Evolutionary conservation across 202 grass and related monocot species (phyloP).

Genomic region (Dendrocalamus latiflorus): DNA sequence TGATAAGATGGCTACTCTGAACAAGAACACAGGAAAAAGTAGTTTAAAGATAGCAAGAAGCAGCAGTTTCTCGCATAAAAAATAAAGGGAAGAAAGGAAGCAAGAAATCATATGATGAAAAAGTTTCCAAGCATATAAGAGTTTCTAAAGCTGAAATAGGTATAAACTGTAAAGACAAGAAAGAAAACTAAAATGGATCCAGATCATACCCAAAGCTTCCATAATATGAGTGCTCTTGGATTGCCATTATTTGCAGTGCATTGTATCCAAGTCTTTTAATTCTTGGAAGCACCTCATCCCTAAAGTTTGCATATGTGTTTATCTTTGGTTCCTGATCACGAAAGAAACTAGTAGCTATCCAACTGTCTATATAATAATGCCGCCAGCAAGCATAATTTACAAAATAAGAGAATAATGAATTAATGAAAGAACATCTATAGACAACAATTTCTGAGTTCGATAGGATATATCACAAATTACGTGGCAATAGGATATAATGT

Average conservation of each 20-base stretch:
- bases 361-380: not conserved
- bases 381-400: not conserved
- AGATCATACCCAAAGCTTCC: constrained; percentile 86
- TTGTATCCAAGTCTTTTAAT: constrained; percentile 98
- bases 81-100: not conserved
- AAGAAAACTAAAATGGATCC: constrained; percentile 2
- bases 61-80: constrained; percentile 11
- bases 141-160: constrained; percentile 11
- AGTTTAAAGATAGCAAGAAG: constrained; percentile 1
- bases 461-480: not conserved
- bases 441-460: not conserved
- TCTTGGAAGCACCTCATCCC: constrained; percentile 75
- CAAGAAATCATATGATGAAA: not conserved
- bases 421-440: not conserved
- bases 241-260: constrained; percentile 99
- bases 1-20: not conserved
- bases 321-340: constrained; percentile 81
- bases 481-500: no score
- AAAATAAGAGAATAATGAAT: not conserved
- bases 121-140: constrained; percentile 16
- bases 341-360: no score
- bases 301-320: constrained; percentile 93
- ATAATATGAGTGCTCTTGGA: constrained; percentile 98
- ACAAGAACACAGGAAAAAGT: not conserved
- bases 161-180: not conserved